Base-by-base conservation (phyloP, 73 alveolate species). In the Tetrahymena elliotti region DNA sequence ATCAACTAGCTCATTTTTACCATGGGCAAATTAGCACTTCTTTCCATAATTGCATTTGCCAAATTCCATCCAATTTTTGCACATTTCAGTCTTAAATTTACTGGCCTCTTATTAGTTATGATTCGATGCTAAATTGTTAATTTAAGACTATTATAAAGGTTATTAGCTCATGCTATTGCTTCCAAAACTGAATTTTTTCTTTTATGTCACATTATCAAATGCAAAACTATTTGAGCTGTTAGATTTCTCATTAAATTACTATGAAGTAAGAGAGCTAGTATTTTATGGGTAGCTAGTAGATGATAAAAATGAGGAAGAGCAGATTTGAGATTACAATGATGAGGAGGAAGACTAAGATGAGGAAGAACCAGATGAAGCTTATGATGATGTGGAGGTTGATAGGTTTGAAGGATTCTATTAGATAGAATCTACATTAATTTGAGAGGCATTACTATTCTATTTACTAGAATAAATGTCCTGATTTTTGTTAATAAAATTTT, bases 21-120 rank as follows among this genome's bases (percentile, higher is more conserved):
- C 99, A 96, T 98, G 99, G 0, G 99, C 99, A 94, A 98, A 98
- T 83, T 98, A 95, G 96, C 99, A 98, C 96, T 98, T 98, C 84
- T 93, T 96, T 35, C 99, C 99, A 92, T 98, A 98, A 83, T 96
- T 96, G 96, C 99, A 98, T 93, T 94, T 94, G 39, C 99, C 98
- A 39, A 96, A 95, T 96, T 98, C 98, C 94, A 98, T 97, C 99
- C 99, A 98, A 96, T 98, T 98, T 96, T 98, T 98, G 94, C 99
- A 98, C 97, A 98, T 94, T 94, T 98, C 99, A 20, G 99, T 98
- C 95, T 98, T 98, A 97, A 96, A 98, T 96, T 98, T 98, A 37
- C 97, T 94, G 20, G 93, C 93, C 47, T 93, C 95, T 6, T 37
- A 34, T 31, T 38, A 31, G 33, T n/a, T 68, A 24, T 3, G 34